These are phyloP conservation scores for Pichia sp. DNA, from an alignment of 1,139 yeast genomes.

Conservation along the genomic window DNA sequence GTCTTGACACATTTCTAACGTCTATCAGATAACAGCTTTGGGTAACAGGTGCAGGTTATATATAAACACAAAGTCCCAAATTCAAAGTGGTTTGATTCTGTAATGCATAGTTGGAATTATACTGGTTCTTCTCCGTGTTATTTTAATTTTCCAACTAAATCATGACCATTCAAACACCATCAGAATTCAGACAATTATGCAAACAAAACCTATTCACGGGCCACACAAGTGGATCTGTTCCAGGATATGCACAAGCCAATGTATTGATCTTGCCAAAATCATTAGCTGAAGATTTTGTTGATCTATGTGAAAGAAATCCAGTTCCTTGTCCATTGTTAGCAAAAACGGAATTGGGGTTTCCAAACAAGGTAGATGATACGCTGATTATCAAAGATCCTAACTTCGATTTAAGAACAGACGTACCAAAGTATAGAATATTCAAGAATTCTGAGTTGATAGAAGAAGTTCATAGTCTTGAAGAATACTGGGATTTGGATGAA, in stretches of 20 bases:
- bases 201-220: not conserved
- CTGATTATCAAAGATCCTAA: not conserved
- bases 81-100: no score
- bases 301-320: slow-evolving; percentile 10
- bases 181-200: slow-evolving; percentile 6
- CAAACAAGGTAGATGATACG: not conserved
- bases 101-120: no score
- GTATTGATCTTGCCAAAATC: slow-evolving; percentile 6
- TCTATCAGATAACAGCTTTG: no score
- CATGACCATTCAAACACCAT: not conserved
- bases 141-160: no score
- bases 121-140: no score
- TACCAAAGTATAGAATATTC: slow-evolving; percentile 8
- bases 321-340: slow-evolving; percentile 10
- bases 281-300: slow-evolving; percentile 5
- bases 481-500: slow-evolving; percentile 2
- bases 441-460: not conserved
- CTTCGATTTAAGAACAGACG: slow-evolving; percentile 8
- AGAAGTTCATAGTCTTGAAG: not conserved
- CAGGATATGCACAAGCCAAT: slow-evolving; percentile 13
- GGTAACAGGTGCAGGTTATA: no score
- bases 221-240: slow-evolving; percentile 7
- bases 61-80: no score
- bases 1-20: no score
- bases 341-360: slow-evolving; percentile 6